phyloP scores from a whole-genome alignment of 1,139 yeast species.

The Insectozyma bohioensis region DNA sequence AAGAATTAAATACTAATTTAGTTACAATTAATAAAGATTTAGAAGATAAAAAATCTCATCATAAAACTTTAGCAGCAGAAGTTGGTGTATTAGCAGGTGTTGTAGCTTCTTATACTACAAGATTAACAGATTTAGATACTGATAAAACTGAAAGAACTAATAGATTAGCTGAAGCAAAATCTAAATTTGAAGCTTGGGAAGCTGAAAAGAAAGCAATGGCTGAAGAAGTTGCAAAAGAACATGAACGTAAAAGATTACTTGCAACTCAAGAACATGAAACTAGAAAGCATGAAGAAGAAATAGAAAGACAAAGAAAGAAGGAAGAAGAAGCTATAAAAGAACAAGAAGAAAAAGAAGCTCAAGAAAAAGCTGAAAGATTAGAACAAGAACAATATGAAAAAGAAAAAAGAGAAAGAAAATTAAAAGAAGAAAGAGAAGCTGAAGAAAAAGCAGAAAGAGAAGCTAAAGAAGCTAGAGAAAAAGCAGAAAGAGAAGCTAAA shows the following conservation, averaged over 20 bases:
- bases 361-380: conserved; percentile 29
- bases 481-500: conserved; percentile 18
- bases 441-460: conserved; percentile 27
- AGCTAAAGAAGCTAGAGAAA: conserved; percentile 19
- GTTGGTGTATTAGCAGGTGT: conserved; percentile 44
- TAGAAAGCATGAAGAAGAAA: conserved; percentile 44
- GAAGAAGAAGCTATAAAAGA: conserved; percentile 34
- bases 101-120: conserved; percentile 47
- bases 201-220: conserved; percentile 42
- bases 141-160: conserved; percentile 38
- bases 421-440: conserved; percentile 38
- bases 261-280: conserved; percentile 52
- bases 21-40: conserved; percentile 34
- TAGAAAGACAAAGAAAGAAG: conserved; percentile 38
- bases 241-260: conserved; percentile 46
- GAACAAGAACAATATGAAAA: conserved; percentile 27
- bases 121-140: conserved; percentile 37
- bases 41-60: conserved; percentile 37
- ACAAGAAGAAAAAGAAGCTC: conserved; percentile 29
- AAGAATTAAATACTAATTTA: conserved; percentile 41
- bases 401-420: conserved; percentile 25
- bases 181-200: conserved; percentile 44
- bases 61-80: conserved; percentile 41
- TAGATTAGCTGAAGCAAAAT: conserved; percentile 45
- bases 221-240: conserved; percentile 39